Conservation (phyloP, 2,329 filamentous ascomycete species). For the Fusarium anthophilum region DNA sequence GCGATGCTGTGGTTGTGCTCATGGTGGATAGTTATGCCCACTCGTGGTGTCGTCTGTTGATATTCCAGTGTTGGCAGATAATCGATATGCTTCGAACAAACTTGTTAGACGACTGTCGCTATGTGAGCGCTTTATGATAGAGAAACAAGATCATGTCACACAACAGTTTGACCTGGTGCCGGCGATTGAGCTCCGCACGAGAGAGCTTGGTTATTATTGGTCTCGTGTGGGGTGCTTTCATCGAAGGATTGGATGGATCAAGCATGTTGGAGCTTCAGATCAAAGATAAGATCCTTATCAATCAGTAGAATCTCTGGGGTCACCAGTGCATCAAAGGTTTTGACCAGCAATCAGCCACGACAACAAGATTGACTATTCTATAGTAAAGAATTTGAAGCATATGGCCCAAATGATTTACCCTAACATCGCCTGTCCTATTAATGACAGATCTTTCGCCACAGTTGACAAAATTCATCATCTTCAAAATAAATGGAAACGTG, state of each 20-base stretch:
- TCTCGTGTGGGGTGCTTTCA: not conserved
- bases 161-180: not conserved
- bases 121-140: not conserved
- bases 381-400: not conserved
- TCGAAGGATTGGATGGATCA: slow-evolving; percentile 9
- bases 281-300: slow-evolving; percentile 21
- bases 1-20: slow-evolving; percentile 2
- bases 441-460: not conserved
- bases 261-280: not conserved
- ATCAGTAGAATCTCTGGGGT: not conserved
- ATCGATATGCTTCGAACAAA: not conserved
- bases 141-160: not conserved
- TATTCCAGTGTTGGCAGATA: not conserved
- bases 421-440: too few species aligned
- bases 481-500: slow-evolving; percentile 22
- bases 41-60: not conserved
- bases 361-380: not conserved
- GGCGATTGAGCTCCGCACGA: slow-evolving; percentile 8
- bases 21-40: slow-evolving; percentile 8
- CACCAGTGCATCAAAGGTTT: not conserved
- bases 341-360: not conserved
- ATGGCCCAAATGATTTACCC: too few species aligned
- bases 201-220: not conserved
- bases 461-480: not conserved
- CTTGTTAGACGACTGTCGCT: not conserved